Evolutionary conservation across 495 filamentous ascomycete species (phyloP).

Genomic region (Evernia prunastri): DNA sequence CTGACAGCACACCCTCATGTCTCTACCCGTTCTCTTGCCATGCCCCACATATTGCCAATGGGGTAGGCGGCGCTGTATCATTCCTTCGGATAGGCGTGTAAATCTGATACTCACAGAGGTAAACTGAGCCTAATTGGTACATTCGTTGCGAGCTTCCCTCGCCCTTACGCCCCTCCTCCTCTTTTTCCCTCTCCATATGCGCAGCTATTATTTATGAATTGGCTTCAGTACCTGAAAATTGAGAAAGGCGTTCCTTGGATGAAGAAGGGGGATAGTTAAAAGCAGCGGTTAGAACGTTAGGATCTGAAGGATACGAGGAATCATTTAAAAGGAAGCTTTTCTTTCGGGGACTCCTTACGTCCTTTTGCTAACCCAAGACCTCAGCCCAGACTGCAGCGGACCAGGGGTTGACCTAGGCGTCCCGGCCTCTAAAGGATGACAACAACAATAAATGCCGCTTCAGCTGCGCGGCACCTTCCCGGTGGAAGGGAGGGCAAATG

Average conservation of each 20-base stretch:
- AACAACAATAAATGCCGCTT: slow-evolving; percentile 9
- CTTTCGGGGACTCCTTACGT: slow-evolving; percentile 8
- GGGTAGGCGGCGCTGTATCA: slow-evolving; percentile 22
- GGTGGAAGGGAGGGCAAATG: slow-evolving; percentile 20
- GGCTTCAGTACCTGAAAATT: slow-evolving; percentile 2
- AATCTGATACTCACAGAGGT: slow-evolving; percentile 15
- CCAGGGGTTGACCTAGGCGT: slow-evolving; percentile 16
- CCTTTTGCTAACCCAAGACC: slow-evolving; percentile 7
- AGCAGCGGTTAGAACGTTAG: neutral
- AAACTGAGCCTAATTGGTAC: slow-evolving; percentile 17
- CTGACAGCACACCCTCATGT: slow-evolving; percentile 12
- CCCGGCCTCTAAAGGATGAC: slow-evolving; percentile 12
- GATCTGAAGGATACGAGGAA: slow-evolving; percentile 5
- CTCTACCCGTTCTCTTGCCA: slow-evolving; percentile 11
- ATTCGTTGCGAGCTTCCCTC: slow-evolving; percentile 16
- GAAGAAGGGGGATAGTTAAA: neutral
- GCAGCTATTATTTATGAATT: slow-evolving; percentile 4
- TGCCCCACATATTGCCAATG: slow-evolving; percentile 7
- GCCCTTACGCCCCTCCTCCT: slow-evolving; percentile 1
- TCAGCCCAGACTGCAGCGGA: slow-evolving; percentile 14
- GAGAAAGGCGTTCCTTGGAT: slow-evolving; percentile 1
- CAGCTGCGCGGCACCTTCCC: slow-evolving; percentile 22
- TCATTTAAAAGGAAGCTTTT: slow-evolving; percentile 1
- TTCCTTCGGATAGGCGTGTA: slow-evolving; percentile 23
- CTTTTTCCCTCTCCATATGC: slow-evolving; percentile 7